Percentiles rank a stretch among this genome's conserved stretches.
Conservation (phyloP, 208 protist genomes). For the Leishmania gerbilli region DNA sequence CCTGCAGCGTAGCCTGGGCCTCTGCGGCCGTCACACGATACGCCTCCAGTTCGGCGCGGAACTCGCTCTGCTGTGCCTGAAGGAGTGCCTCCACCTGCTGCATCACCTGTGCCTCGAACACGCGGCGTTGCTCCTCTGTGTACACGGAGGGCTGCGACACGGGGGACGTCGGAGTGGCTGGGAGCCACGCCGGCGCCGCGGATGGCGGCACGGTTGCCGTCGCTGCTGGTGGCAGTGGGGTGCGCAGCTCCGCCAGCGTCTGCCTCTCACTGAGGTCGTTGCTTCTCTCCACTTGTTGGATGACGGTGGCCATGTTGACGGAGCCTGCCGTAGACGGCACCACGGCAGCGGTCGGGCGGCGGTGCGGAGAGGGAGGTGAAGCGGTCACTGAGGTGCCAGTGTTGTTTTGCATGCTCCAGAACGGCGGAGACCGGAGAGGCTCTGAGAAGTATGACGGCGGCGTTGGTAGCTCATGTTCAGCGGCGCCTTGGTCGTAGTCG, state of each 20-base stretch:
- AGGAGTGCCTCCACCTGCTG: slow-evolving; percentile 25
- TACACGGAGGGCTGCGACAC: background rate
- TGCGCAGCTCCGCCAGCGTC: background rate
- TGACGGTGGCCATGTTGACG: background rate
- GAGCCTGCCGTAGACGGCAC: background rate
- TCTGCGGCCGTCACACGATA: slow-evolving; percentile 23
- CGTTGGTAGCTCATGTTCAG: background rate
- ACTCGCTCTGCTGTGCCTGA: slow-evolving; percentile 30
- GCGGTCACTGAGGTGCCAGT: background rate
- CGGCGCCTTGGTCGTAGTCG: background rate
- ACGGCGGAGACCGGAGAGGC: background rate
- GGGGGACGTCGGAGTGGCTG: background rate
- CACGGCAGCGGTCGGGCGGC: background rate
- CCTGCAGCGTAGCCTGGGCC: slow-evolving; percentile 23
- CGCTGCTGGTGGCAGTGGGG: background rate
- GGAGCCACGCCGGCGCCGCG: background rate
- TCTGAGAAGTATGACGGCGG: background rate
- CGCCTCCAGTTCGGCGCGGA: slow-evolving; percentile 23
- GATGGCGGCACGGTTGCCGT: background rate
- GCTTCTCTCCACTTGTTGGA: background rate
- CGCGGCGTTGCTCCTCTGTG: slow-evolving; percentile 24
- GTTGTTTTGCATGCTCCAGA: too few relatives aligned
- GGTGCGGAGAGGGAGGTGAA: background rate
- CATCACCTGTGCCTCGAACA: slow-evolving; percentile 29
- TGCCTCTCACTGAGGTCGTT: background rate